Evolutionary conservation across 441 rosid genomes (phyloP).

Genomic region (Populus hybrid): DNA sequence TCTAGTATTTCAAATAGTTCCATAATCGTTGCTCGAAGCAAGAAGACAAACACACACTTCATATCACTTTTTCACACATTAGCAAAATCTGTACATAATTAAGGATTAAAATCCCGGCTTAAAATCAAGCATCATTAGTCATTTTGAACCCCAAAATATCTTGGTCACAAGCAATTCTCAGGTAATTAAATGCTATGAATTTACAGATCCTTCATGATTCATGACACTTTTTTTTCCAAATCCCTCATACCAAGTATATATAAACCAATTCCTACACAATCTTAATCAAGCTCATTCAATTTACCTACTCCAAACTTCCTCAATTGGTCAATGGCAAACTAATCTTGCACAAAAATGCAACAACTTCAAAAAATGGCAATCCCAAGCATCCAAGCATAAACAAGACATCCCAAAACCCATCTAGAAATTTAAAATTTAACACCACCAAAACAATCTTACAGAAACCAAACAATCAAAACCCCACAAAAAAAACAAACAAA

Average conservation of each 20-base stretch:
- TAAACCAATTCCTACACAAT: not conserved
- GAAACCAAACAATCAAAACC: not conserved
- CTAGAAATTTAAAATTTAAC: not conserved
- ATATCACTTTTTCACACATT: not conserved
- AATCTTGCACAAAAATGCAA: not conserved
- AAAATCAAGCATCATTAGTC: not conserved
- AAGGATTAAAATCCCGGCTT: not conserved
- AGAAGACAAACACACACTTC: not conserved
- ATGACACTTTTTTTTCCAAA: not conserved
- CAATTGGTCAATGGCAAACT: not conserved
- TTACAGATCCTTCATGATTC: not conserved
- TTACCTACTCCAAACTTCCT: not conserved
- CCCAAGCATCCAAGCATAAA: not conserved
- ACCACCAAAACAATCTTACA: not conserved
- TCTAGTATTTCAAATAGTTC: not conserved
- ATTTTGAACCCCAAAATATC: not conserved
- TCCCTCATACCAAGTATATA: not conserved
- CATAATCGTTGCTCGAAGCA: not conserved
- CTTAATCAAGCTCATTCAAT: not conserved
- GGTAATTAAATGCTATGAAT: not conserved
- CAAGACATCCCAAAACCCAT: not conserved
- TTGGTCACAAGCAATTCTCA: not conserved
- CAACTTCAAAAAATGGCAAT: not conserved
- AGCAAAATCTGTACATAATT: not conserved
- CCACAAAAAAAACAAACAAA: not conserved